These are phyloP conservation scores for Avena insularis DNA, from an alignment of 176 grass and related monocot species.

Conservation along the genomic window DNA sequence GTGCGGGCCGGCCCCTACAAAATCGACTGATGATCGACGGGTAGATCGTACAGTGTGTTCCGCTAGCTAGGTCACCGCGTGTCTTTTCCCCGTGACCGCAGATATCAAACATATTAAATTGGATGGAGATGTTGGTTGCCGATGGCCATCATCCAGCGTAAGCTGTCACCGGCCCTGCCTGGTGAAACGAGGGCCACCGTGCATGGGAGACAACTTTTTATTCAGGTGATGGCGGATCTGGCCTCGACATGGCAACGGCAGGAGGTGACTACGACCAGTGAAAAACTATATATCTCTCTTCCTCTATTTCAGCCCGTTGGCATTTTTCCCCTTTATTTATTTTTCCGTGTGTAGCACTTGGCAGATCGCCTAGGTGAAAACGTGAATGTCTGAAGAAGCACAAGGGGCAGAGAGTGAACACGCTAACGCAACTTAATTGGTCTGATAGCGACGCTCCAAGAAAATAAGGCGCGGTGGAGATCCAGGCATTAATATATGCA, in stretches of 20 bases:
- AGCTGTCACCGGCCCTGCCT: too few relatives aligned
- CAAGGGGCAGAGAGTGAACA: background rate
- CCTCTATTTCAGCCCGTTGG: background rate
- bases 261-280: background rate
- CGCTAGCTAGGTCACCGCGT: slow-evolving; percentile 2
- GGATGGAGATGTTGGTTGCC: background rate
- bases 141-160: too few relatives aligned
- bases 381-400: background rate
- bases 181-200: too few relatives aligned
- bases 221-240: slow-evolving; percentile 25
- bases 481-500: too few relatives aligned
- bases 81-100: background rate
- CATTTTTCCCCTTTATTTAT: background rate
- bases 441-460: background rate
- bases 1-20: too few relatives aligned
- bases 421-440: background rate
- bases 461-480: background rate
- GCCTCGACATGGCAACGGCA: slow-evolving; percentile 25
- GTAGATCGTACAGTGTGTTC: background rate
- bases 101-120: background rate
- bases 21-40: too few relatives aligned
- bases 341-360: background rate
- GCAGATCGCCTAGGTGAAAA: background rate
- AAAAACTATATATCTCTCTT: background rate
- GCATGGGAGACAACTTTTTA: background rate